A percentile compares a stretch with the other conserved stretches of the same genome.
These are phyloP conservation scores for Galeopsis tetrahit DNA, from an alignment of 257 asterid genomes.

Conservation along the genomic window DNA sequence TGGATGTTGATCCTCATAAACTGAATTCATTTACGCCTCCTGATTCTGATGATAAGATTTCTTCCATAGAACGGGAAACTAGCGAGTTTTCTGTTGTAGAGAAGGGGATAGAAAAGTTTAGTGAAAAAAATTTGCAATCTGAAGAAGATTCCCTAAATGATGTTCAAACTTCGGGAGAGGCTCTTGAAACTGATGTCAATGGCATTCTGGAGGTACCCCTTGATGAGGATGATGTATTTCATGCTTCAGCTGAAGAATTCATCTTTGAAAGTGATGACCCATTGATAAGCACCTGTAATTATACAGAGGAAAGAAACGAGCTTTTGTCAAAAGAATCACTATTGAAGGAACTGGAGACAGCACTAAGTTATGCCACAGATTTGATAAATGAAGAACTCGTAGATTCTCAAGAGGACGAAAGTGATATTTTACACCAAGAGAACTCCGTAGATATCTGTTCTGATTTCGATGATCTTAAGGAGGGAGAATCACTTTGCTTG, in stretches of 20 bases:
- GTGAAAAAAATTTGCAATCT: slow-evolving; percentile 27
- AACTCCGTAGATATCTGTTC: slow-evolving; percentile 42
- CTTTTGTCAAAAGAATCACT: slow-evolving; percentile 55
- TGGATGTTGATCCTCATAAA: neutral
- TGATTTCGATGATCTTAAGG: slow-evolving; percentile 36
- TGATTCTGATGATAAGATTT: slow-evolving; percentile 44
- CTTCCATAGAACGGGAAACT: slow-evolving; percentile 46
- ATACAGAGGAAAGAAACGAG: slow-evolving; percentile 39
- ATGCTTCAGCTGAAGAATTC: slow-evolving; percentile 30
- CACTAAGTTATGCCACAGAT: slow-evolving; percentile 56
- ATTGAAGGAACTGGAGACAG: slow-evolving; percentile 77
- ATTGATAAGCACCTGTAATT: slow-evolving; percentile 12
- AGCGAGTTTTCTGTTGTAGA: slow-evolving; percentile 40
- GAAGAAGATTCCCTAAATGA: slow-evolving; percentile 24
- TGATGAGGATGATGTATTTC: slow-evolving; percentile 22
- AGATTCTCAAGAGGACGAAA: slow-evolving; percentile 63
- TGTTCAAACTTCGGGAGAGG: slow-evolving; percentile 32
- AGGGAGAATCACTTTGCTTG: slow-evolving; percentile 56
- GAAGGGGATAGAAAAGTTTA: slow-evolving; percentile 40
- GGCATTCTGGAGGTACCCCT: slow-evolving; percentile 25
- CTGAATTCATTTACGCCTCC: slow-evolving; percentile 30
- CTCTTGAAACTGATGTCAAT: slow-evolving; percentile 33
- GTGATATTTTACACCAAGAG: slow-evolving; percentile 43
- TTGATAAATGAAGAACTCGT: slow-evolving; percentile 53
- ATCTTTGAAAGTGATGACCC: slow-evolving; percentile 25